phyloP scores from a whole-genome alignment of 495 filamentous ascomycete genomes.

The Melanomma pulvis-pyrius region DNA sequence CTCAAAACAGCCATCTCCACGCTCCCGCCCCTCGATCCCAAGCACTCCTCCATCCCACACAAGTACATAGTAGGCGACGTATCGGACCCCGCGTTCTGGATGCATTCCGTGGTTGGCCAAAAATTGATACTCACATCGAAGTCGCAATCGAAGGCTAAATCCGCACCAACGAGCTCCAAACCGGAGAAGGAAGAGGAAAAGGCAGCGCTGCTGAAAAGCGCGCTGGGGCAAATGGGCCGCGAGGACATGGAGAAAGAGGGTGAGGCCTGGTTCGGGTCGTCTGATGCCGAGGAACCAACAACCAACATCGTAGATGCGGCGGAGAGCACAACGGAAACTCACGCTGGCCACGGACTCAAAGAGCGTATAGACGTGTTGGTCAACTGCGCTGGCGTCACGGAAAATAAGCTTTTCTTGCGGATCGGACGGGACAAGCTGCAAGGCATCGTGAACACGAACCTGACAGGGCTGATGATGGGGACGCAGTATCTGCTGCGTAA shows the following conservation, averaged over 20 bases:
- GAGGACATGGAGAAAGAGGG: too few relatives aligned
- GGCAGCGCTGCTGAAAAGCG: too few relatives aligned
- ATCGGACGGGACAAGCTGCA: conserved; percentile 50
- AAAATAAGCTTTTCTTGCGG: conserved; percentile 59
- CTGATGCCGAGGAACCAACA: too few relatives aligned
- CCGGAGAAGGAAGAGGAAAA: neutral
- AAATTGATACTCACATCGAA: neutral
- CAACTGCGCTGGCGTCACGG: conserved; percentile 74
- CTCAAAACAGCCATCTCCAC: conserved; percentile 45
- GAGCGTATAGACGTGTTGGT: conserved; percentile 61
- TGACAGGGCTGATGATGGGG: conserved; percentile 68
- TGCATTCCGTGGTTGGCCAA: neutral
- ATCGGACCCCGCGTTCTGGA: conserved; percentile 22
- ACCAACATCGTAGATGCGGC: too few relatives aligned
- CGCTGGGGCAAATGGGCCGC: too few relatives aligned
- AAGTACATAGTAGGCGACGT: conserved; percentile 29
- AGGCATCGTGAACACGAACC: conserved; percentile 64
- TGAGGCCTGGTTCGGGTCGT: too few relatives aligned
- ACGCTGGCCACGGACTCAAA: conserved; percentile 27
- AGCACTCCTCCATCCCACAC: conserved; percentile 1
- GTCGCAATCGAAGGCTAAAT: too few relatives aligned
- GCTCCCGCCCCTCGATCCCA: neutral
- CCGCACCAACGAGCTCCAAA: too few relatives aligned
- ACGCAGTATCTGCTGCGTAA: conserved; percentile 57
- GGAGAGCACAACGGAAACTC: too few relatives aligned